These are phyloP conservation scores for Neurospora tetraspora DNA, from an alignment of 495 filamentous ascomycete species.

Conservation along the genomic window DNA sequence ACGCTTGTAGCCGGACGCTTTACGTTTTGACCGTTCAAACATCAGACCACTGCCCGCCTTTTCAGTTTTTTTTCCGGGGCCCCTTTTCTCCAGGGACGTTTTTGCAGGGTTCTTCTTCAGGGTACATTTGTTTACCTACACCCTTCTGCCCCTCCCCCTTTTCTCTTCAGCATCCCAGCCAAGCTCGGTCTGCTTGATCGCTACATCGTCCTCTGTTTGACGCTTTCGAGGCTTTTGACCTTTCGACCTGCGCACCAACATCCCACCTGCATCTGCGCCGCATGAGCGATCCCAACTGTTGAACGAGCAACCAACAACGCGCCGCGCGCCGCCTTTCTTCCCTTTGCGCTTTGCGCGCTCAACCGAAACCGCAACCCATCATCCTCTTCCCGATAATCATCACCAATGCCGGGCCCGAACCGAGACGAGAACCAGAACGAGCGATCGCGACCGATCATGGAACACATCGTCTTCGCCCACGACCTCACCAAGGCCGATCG, in stretches of 20 bases:
- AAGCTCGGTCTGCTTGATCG: background rate
- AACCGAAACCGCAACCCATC: background rate
- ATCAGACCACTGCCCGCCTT: background rate
- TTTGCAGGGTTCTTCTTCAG: background rate
- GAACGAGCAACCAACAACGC: background rate
- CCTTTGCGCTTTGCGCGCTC: background rate
- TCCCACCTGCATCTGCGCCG: background rate
- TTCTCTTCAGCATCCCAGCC: background rate
- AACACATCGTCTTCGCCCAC: background rate
- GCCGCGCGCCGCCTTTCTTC: background rate
- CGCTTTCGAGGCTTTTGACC: background rate
- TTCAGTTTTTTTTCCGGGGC: background rate
- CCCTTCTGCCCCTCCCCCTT: background rate
- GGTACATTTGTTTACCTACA: background rate
- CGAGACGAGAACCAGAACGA: background rate
- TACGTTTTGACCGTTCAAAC: background rate
- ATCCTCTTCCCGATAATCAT: background rate
- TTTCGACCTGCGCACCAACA: background rate
- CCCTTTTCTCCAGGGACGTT: background rate
- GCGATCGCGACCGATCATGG: background rate
- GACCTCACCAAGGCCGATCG: background rate
- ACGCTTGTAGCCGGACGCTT: background rate
- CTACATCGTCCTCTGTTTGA: background rate
- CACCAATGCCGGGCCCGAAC: background rate
- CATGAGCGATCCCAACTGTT: background rate